Conservation (phyloP, 371 early-diverging fungal species). For the Actinomortierella ambigua region DNA sequence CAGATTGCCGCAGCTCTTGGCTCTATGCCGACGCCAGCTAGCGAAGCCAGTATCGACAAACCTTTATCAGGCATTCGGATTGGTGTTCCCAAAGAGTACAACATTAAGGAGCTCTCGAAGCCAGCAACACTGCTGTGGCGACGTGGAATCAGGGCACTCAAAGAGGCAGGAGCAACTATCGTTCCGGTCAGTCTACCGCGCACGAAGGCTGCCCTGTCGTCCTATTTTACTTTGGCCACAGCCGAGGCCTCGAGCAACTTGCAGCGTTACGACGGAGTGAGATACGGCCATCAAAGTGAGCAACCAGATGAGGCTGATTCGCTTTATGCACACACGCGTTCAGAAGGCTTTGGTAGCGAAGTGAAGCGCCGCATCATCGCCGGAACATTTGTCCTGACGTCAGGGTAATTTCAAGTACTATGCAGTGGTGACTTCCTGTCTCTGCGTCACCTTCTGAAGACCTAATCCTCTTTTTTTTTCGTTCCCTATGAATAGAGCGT, state of each 20-base stretch:
- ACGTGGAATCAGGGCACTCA: constrained; percentile 58
- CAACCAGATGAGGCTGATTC: constrained; percentile 29
- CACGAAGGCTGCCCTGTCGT: constrained; percentile 73
- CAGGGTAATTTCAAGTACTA: constrained; percentile 54
- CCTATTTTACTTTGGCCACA: constrained; percentile 88
- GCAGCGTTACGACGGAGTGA: constrained; percentile 87
- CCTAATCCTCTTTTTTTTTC: constrained; percentile 4
- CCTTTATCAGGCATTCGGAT: constrained; percentile 64
- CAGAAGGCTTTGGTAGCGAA: constrained; percentile 80
- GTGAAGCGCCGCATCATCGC: constrained; percentile 83
- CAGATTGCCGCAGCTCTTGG: constrained; percentile 32
- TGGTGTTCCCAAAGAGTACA: constrained; percentile 77
- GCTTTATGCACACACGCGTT: constrained; percentile 67
- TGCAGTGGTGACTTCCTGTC: neutral
- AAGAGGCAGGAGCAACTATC: constrained; percentile 69
- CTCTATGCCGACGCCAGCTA: neutral
- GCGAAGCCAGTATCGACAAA: neutral
- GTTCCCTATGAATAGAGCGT: constrained; percentile 50
- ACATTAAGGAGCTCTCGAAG: constrained; percentile 69
- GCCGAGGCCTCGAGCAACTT: constrained; percentile 94
- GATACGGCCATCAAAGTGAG: constrained; percentile 66
- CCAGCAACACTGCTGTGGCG: constrained; percentile 66
- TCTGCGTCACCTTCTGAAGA: neutral
- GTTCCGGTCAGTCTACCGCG: constrained; percentile 74
- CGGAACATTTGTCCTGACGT: constrained; percentile 85